Conservation (phyloP, 1,139 yeast species). For the Zygoascus sp. region DNA sequence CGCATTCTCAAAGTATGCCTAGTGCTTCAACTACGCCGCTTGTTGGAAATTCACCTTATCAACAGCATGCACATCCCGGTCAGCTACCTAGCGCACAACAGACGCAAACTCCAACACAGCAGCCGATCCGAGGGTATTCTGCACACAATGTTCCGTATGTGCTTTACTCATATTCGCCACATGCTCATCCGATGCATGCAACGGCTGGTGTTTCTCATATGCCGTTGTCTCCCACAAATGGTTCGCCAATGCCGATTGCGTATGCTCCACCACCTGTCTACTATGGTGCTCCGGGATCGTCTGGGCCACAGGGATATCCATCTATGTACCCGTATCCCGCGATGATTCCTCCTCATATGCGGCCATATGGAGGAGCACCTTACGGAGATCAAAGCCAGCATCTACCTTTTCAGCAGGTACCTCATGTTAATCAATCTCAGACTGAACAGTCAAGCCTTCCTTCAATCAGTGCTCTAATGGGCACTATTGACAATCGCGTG, state of each 20-base stretch:
- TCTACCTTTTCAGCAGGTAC: neutral
- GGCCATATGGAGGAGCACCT: neutral
- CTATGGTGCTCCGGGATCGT: neutral
- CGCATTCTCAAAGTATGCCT: neutral
- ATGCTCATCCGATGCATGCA: neutral
- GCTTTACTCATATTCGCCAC: neutral
- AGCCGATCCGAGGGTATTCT: neutral
- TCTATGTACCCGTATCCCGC: neutral
- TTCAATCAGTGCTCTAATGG: neutral
- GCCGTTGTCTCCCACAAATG: neutral
- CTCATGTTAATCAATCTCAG: neutral
- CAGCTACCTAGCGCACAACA: neutral
- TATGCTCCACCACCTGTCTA: neutral
- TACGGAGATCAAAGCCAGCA: neutral
- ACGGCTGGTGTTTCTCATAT: neutral
- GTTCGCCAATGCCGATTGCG: neutral
- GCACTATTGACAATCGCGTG: neutral
- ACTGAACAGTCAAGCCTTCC: neutral
- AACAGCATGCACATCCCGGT: neutral
- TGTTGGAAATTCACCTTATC: neutral
- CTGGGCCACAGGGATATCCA: neutral
- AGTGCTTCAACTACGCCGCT: neutral
- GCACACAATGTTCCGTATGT: neutral
- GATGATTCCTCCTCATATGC: neutral
- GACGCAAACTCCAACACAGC: neutral